Base-by-base conservation (phyloP, 2,329 filamentous ascomycete genomes). In the Pseudogymnoascus pannorum region DNA sequence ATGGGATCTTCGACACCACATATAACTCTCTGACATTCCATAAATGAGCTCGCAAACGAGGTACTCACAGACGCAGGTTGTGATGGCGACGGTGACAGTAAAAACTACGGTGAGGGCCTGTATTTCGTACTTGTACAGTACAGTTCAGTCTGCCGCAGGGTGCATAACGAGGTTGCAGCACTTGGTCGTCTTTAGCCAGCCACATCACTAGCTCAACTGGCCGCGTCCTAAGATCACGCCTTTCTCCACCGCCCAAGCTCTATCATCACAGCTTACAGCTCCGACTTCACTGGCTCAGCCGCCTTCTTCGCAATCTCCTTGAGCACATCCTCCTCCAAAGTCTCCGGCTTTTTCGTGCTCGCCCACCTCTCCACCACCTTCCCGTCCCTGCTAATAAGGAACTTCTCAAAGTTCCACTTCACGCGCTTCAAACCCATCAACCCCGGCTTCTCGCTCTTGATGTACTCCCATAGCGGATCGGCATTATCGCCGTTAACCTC, bases 361-460 rank as follows among this genome's bases (percentile, higher is more conserved):
- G 91, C 89, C 91, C 92, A 99, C 66, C 94, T 81, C 26, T 83
- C 83, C 77, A 89, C 88, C 68, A 97, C 91, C 77, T 88, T 83
- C 24, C 94, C 94, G 75, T 97, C 91, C 64, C 85, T 83, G 64
- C 87, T 88, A 66, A 99, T 80, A 66, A 99, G 78, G 78, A 97
- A 99, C 84, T 99, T 99, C 77, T 99, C 94, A 79, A 97, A 99
- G 79, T 99, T 99, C 94, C 94, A 99, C 88, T 97, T 97, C 70
- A 99, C 81, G 65, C 87, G 77, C 87, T 95, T 93, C 72, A 97
- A 74, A 18, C 94, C 94, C 77, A 97, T 77, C 61, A 97, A 71
- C 20, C 94, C 92, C 0, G 93, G 83, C 80, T 91, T 88, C 76
- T 87, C 78, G 44, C 76, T 75, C 80, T 88, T 88, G 71, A 88